phyloP scores from a whole-genome alignment of 2,329 filamentous ascomycete species.

The Fusarium subglutinans region DNA sequence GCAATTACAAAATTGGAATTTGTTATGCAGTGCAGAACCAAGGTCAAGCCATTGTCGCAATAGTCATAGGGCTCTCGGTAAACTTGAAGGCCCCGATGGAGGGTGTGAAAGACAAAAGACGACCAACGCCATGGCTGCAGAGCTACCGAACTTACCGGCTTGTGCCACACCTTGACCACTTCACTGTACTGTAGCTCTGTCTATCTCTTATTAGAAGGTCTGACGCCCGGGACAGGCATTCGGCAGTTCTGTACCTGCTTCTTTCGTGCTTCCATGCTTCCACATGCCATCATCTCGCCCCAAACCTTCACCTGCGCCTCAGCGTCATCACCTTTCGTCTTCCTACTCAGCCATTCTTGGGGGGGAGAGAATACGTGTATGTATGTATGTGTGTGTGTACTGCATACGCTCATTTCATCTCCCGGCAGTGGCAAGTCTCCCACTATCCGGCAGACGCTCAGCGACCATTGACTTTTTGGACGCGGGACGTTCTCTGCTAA shows the following conservation, averaged over 20 bases:
- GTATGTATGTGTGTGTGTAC: background rate
- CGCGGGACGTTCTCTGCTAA: background rate
- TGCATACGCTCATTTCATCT: background rate
- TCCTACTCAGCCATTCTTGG: conserved; percentile 24
- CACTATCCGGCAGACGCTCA: conserved; percentile 2
- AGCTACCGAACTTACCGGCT: conserved; percentile 7
- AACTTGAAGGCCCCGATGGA: conserved; percentile 23
- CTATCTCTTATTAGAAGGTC: background rate
- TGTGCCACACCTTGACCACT: conserved; percentile 17
- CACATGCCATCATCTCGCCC: background rate
- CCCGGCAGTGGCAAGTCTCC: background rate
- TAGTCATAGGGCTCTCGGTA: conserved; percentile 13
- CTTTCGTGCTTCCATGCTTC: conserved; percentile 26
- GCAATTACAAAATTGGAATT: background rate
- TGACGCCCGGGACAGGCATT: conserved; percentile 14
- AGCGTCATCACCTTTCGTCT: conserved; percentile 24
- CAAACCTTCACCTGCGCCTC: background rate
- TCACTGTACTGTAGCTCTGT: background rate
- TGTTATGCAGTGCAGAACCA: background rate
- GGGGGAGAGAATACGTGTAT: background rate
- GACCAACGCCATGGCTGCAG: background rate
- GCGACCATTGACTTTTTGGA: background rate
- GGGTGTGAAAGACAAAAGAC: conserved; percentile 5
- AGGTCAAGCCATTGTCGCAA: background rate
- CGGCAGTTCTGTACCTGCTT: conserved; percentile 35